phyloP scores from a whole-genome alignment of 2,329 filamentous ascomycete genomes.

The Emergomyces orientalis region DNA sequence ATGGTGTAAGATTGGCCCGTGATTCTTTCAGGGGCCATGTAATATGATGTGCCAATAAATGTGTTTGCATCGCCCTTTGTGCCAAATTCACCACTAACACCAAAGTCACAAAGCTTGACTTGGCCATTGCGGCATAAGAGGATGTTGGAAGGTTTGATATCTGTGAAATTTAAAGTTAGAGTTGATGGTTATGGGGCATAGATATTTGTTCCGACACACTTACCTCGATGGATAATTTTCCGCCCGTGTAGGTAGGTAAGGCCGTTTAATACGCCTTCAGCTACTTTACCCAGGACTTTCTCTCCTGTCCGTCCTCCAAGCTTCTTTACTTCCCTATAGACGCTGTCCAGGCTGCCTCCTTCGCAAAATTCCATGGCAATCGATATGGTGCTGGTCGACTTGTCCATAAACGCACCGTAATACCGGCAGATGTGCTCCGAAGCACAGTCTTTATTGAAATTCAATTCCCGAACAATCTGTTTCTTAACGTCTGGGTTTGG shows the following conservation, averaged over 20 bases:
- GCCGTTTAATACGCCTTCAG: conserved; percentile 86
- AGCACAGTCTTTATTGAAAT: conserved; percentile 95
- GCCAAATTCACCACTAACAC: conserved; percentile 93
- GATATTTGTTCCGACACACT: not conserved
- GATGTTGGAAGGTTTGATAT: conserved; percentile 98
- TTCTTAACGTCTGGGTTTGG: conserved; percentile 97
- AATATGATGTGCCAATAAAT: conserved; percentile 97
- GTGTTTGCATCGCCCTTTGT: conserved; percentile 98
- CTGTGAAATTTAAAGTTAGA: conserved; percentile 33
- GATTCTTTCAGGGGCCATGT: conserved; percentile 98
- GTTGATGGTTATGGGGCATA: not conserved
- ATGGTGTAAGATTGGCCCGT: conserved; percentile 97
- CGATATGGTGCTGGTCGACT: conserved; percentile 90
- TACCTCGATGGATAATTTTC: conserved; percentile 86
- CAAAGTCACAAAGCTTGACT: conserved; percentile 97
- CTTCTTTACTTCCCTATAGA: conserved; percentile 95
- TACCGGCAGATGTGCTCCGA: conserved; percentile 96
- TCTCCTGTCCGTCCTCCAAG: conserved; percentile 90
- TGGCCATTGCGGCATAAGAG: conserved; percentile 83
- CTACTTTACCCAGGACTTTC: conserved; percentile 93
- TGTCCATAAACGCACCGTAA: conserved; percentile 93
- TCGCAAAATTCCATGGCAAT: conserved; percentile 99
- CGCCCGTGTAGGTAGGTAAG: conserved; percentile 90
- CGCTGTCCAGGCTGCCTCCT: conserved; percentile 88
- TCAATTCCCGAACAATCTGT: conserved; percentile 90